Conservation (phyloP, 768 basidiomycete species). For the Stropharia rugosoannulata region DNA sequence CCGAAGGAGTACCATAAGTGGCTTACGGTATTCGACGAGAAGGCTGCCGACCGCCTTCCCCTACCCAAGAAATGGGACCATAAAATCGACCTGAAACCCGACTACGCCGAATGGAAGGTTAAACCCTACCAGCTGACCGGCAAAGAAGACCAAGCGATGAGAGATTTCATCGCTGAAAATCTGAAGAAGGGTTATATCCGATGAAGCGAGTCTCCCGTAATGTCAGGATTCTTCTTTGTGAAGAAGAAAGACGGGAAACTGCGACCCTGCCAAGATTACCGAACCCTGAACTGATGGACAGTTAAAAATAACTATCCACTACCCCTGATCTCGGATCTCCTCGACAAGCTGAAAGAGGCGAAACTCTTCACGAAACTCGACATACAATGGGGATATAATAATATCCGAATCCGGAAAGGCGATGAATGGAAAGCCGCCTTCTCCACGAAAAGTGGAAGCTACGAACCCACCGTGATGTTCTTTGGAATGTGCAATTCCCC, state of each 20-base stretch:
- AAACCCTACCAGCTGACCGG: neutral
- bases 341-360: slow-evolving; percentile 22
- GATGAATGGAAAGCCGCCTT: slow-evolving; percentile 43
- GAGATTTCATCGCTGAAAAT: slow-evolving; percentile 22
- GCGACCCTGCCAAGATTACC: slow-evolving; percentile 30
- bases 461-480: slow-evolving; percentile 18
- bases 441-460: slow-evolving; percentile 25
- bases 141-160: slow-evolving; percentile 26
- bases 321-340: slow-evolving; percentile 27
- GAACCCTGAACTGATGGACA: slow-evolving; percentile 31
- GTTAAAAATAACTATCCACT: slow-evolving; percentile 35
- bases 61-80: slow-evolving; percentile 3
- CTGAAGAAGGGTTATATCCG: slow-evolving; percentile 19
- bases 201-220: slow-evolving; percentile 18
- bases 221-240: slow-evolving; percentile 24
- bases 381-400: slow-evolving; percentile 36
- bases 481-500: slow-evolving; percentile 17
- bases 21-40: slow-evolving; percentile 2
- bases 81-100: slow-evolving; percentile 4
- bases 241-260: slow-evolving; percentile 21
- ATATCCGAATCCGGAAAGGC: slow-evolving; percentile 31
- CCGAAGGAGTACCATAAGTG: neutral
- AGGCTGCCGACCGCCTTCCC: slow-evolving; percentile 5
- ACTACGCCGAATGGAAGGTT: neutral
- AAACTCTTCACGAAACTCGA: slow-evolving; percentile 38